Base-by-base conservation (phyloP, 2,329 filamentous ascomycete species). In the Teratosphaeria destructans region DNA sequence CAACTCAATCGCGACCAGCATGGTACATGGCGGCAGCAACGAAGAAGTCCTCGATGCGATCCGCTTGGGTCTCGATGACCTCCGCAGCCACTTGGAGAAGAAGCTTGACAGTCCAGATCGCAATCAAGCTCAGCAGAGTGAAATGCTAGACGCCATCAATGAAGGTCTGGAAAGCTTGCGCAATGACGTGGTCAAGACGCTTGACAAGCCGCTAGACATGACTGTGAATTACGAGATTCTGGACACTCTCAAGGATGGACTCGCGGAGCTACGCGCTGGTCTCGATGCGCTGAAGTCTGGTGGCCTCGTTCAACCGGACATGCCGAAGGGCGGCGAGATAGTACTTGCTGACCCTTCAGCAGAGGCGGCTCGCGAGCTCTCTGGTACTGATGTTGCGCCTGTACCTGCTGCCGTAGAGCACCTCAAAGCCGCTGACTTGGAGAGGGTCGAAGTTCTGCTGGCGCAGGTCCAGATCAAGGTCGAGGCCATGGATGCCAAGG, bases 141-240 rank as follows among this genome's bases (percentile, higher is more conserved):
- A 86, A 62, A 75, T 86, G 26, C 76, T 86, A 6, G 83, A 86
- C 64, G 81, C 81, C 7, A 77, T 87, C 63, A 81, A 84, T 59
- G 82, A 86, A 55, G 90, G 91, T 1, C 80, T 96, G 43, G 88
- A 89, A 61, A 83, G 82, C 52, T 80, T 96, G 37, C 83, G 90
- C 5, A 80, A 83, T 16, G 92, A 96, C 65, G 82, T 96, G 56
- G 78, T 82, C 63, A 86, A 86, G 68, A 81, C 94, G 16, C 79
- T 85, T 26, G 86, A 93, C 70, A 94, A 90, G 75, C 89, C 91
- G 5, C 78, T 84, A 0, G 91, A 95, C 67, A 81, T 93, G 73
- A 92, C 88, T 0, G 86, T 90, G 60, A 93, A 89, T 61, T 89
- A 95, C 64, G 91, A 96, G 73, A 92, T 96, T 57, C 79, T 96